Base-by-base conservation (phyloP, 140 eudicot species). In the Oenanthe javanica region DNA sequence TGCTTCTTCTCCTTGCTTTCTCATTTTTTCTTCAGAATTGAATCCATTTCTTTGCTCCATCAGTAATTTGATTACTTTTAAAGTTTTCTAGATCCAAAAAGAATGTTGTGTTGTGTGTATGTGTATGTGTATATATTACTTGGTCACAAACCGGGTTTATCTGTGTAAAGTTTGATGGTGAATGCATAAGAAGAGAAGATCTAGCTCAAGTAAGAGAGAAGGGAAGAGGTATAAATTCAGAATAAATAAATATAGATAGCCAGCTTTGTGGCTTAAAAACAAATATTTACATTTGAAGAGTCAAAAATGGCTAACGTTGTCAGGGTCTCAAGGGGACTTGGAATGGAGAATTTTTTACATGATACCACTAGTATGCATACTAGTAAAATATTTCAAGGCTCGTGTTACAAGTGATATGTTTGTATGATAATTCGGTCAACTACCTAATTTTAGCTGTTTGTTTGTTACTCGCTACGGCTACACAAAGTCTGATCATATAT, bases 21-120 rank as follows among this genome's bases (percentile, higher is more conserved):
- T 48, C 78, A 0, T 75, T 74, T 21, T 47, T 48, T 48, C 59
- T 74, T 47, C 59, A 48, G 43, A 23, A 19, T 5, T 48, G 38
- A 5, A 48, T 7, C 78, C 61, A 23, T 48, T 48, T 75, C 78
- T 75, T 11, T 75, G 78, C 63, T 75, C 78, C 78, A 75, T 75
- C 23, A 75, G 59, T 47, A 49, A 59, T 47, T 46, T 12, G 2
- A 74, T 49, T 19, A 21, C 42, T 27, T 75, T 10, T 10, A 12
- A 45, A 67, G 8, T 12, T 25, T 9, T 67, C 73, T 27, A 27
- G 1, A 6, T 4, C 73, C 45, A 8, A 67, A 25, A 67, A 31
- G 27, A 13, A 11, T 67, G 38, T 12, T 66, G 7, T 4, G 18
- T 13, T 31, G 31, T 31, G 31, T 31, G 31, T 31, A 31, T 4